A percentile compares a stretch with the other conserved stretches of the same genome.
Evolutionary conservation across 2,329 filamentous ascomycete species (phyloP).

Genomic region (Verticillium tricorpus): DNA sequence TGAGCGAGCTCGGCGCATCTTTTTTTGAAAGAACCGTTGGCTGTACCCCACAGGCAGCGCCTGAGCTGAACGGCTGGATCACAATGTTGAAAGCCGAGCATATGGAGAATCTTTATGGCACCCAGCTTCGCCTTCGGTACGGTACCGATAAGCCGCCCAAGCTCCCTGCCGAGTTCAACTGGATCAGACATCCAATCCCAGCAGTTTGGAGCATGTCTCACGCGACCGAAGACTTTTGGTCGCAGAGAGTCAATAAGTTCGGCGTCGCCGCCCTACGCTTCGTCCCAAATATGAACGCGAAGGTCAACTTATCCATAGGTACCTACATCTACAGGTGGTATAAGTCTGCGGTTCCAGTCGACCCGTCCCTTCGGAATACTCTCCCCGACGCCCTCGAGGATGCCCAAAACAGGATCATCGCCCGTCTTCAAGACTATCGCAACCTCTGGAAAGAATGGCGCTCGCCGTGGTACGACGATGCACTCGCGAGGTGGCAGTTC

Average conservation of each 20-base stretch:
- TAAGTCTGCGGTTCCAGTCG: not conserved
- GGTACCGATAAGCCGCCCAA: not conserved
- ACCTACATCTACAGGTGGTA: not conserved
- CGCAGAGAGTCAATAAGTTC: not conserved
- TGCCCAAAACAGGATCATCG: not conserved
- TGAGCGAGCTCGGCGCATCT: not conserved
- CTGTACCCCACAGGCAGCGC: too few relatives aligned
- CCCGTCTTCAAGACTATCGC: not conserved
- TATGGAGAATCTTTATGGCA: not conserved
- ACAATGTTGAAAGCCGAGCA: not conserved
- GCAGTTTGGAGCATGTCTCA: not conserved
- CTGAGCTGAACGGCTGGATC: not conserved
- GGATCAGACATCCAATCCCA: not conserved
- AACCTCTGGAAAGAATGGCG: not conserved
- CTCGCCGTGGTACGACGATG: not conserved
- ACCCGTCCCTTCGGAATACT: not conserved
- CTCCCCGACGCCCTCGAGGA: not conserved
- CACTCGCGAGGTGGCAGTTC: not conserved
- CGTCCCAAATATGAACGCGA: not conserved
- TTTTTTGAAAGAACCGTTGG: not conserved
- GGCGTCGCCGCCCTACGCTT: not conserved
- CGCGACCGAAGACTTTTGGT: constrained; percentile 3
- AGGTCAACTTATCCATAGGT: not conserved
- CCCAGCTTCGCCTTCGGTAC: not conserved
- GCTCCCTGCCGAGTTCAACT: not conserved